Evolutionary conservation across 441 rosid genomes (phyloP).

Genomic region (Gossypium schwendimanii): DNA sequence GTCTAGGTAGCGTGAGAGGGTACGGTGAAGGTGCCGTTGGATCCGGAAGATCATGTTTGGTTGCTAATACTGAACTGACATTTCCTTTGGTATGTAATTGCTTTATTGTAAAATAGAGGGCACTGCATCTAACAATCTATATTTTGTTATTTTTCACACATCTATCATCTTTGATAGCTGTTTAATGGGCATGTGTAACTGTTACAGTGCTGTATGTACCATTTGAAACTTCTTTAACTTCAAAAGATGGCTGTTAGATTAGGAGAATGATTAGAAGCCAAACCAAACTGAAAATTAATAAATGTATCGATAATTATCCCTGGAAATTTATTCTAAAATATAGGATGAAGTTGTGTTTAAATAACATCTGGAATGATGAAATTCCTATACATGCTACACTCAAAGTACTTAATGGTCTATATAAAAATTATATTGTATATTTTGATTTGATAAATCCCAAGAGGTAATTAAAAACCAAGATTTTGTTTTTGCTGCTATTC

Average conservation of each 20-base stretch:
- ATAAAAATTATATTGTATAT: background rate
- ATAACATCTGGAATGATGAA: background rate
- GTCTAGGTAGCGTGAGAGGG: slow-evolving; percentile 81
- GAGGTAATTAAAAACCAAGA: background rate
- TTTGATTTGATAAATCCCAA: background rate
- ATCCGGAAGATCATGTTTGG: slow-evolving; percentile 83
- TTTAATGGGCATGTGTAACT: background rate
- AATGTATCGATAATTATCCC: background rate
- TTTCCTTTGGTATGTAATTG: slow-evolving; percentile 57
- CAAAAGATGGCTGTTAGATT: background rate
- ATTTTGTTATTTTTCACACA: background rate
- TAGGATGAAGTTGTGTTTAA: background rate
- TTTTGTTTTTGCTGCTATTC: background rate
- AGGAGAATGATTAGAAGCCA: background rate
- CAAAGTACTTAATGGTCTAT: background rate
- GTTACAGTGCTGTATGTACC: background rate
- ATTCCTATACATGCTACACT: background rate
- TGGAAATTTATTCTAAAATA: background rate
- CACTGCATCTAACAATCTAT: background rate
- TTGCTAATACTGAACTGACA: slow-evolving; percentile 73
- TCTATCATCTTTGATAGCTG: background rate
- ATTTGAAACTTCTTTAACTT: background rate
- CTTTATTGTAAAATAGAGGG: background rate
- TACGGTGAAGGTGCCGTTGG: slow-evolving; percentile 96
- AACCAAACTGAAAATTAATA: background rate